Evolutionary conservation across 169 alveolate genomes (phyloP).

Genomic region (Toxoplasma gondii): DNA sequence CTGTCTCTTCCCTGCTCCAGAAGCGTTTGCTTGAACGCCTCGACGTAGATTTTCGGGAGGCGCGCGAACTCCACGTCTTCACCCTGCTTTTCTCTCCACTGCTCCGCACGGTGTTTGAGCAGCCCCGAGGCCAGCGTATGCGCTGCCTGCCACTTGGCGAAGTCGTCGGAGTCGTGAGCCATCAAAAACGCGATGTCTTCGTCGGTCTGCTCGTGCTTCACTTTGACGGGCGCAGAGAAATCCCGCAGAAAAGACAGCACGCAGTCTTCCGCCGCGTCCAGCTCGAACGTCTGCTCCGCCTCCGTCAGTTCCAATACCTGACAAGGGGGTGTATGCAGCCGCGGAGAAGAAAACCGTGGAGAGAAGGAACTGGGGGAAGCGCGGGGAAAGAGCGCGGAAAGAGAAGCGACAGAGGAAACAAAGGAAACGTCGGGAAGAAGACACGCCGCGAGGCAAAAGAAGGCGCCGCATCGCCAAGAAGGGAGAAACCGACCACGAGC

Average conservation of each 20-base stretch:
- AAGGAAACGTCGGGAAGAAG: too few species aligned
- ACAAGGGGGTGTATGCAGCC: not conserved
- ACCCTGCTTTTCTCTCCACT: not conserved
- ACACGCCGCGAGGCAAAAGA: too few species aligned
- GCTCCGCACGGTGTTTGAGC: slow-evolving; percentile 20
- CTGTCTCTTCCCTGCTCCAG: slow-evolving; percentile 29
- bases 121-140: slow-evolving; percentile 42
- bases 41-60: slow-evolving; percentile 43
- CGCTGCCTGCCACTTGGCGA: slow-evolving; percentile 70
- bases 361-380: too few species aligned
- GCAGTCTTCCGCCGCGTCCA: slow-evolving; percentile 82
- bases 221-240: slow-evolving; percentile 92
- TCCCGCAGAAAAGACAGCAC: slow-evolving; percentile 88
- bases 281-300: slow-evolving; percentile 80
- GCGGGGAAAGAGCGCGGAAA: too few species aligned
- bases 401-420: too few species aligned
- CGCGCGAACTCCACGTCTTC: slow-evolving; percentile 45
- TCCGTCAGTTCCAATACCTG: slow-evolving; percentile 79
- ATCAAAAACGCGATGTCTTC: slow-evolving; percentile 86
- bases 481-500: too few species aligned
- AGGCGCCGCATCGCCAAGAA: too few species aligned
- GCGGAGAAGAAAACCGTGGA: not conserved
- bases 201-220: slow-evolving; percentile 80
- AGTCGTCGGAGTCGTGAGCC: slow-evolving; percentile 87
- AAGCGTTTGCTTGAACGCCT: slow-evolving; percentile 29